Percentiles rank a stretch among this genome's conserved stretches.
Conservation (phyloP, 257 asterid genomes). For the Gentiana macrophylla region DNA sequence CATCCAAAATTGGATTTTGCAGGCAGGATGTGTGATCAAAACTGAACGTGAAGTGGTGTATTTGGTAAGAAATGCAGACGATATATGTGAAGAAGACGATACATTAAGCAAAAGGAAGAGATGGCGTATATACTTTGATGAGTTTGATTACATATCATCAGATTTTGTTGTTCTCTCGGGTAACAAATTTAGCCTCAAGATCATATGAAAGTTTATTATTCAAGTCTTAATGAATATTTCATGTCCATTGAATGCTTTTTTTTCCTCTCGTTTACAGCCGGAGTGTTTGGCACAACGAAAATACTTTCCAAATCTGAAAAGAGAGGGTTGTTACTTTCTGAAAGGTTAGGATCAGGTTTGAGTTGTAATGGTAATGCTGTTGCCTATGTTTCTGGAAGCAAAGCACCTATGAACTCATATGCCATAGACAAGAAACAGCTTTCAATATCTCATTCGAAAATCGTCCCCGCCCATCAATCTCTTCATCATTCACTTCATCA, state of each 20-base stretch:
- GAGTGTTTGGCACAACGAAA: slow-evolving; percentile 48
- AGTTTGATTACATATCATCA: slow-evolving; percentile 27
- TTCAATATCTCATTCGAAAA: slow-evolving; percentile 25
- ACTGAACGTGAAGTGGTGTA: slow-evolving; percentile 46
- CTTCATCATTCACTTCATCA: slow-evolving; percentile 46
- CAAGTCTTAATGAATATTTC: too few relatives aligned
- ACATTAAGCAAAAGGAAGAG: slow-evolving; percentile 5
- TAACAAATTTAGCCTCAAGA: slow-evolving; percentile 1
- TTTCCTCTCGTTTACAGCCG: slow-evolving; percentile 26
- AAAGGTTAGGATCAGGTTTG: slow-evolving; percentile 37
- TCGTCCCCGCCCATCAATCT: slow-evolving; percentile 55
- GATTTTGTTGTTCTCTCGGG: slow-evolving; percentile 52
- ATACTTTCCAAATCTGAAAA: slow-evolving; percentile 39
- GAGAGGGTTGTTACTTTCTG: slow-evolving; percentile 37
- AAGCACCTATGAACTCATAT: slow-evolving; percentile 33
- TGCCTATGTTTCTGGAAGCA: slow-evolving; percentile 39
- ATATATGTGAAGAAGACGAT: slow-evolving; percentile 4
- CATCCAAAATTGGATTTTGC: neutral
- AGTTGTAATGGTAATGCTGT: slow-evolving; percentile 52
- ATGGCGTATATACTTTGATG: slow-evolving; percentile 42
- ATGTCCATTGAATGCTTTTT: too few relatives aligned
- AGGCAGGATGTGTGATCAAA: slow-evolving; percentile 44
- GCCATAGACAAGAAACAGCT: slow-evolving; percentile 29
- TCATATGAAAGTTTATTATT: too few relatives aligned
- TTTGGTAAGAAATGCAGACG: slow-evolving; percentile 25